Evolutionary conservation across 805 yeast species (phyloP).

Genomic region (Cyberlindnera maritima): DNA sequence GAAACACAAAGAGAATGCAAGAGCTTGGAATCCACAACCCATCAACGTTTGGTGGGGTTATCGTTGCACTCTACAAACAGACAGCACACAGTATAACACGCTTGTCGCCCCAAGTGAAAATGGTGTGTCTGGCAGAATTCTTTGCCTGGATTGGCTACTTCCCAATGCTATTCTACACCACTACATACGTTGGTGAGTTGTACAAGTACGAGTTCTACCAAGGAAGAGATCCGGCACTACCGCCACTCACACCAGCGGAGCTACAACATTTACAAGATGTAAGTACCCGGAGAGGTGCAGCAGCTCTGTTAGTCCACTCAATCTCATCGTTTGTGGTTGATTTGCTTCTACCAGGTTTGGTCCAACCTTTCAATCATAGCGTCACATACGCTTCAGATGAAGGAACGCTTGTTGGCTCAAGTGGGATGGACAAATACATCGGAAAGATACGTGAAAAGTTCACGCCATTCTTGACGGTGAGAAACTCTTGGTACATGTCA

Average conservation of each 20-base stretch:
- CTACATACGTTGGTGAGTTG: slow-evolving; percentile 62
- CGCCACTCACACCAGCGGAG: slow-evolving; percentile 36
- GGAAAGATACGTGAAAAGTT: slow-evolving; percentile 13
- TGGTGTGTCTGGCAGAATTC: slow-evolving; percentile 55
- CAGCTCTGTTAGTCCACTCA: slow-evolving; percentile 49
- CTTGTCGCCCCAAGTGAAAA: slow-evolving; percentile 49
- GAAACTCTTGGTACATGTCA: slow-evolving; percentile 47
- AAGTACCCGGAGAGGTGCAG: slow-evolving; percentile 49
- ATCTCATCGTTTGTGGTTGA: slow-evolving; percentile 44
- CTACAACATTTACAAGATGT: slow-evolving; percentile 39
- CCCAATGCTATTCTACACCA: slow-evolving; percentile 61
- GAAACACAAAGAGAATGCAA: slow-evolving; percentile 31
- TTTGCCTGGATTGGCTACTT: slow-evolving; percentile 71
- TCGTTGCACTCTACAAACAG: slow-evolving; percentile 30
- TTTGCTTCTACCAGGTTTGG: slow-evolving; percentile 42
- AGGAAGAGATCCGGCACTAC: slow-evolving; percentile 34
- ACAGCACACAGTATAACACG: slow-evolving; percentile 34
- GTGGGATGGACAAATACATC: slow-evolving; percentile 6
- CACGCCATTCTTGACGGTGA: slow-evolving; percentile 31
- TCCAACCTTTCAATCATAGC: slow-evolving; percentile 32
- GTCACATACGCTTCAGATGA: slow-evolving; percentile 14
- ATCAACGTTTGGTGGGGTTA: slow-evolving; percentile 17
- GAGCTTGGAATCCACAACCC: slow-evolving; percentile 37
- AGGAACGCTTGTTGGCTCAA: slow-evolving; percentile 4
- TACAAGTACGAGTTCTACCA: slow-evolving; percentile 39